Conservation (phyloP, 345 rosid genomes). For the Moricandia moricandioides region DNA sequence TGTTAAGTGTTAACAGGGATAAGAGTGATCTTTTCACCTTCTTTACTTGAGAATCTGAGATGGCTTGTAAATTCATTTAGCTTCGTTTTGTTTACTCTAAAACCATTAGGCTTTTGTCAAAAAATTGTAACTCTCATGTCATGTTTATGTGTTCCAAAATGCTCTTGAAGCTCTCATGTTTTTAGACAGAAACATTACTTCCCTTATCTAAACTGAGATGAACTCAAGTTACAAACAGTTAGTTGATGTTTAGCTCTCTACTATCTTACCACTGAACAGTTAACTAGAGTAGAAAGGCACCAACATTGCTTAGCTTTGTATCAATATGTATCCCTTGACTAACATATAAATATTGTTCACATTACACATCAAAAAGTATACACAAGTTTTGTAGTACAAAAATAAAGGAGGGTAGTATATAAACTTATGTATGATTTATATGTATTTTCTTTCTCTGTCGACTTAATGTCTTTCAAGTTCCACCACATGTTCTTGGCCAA, state of each 20-base stretch:
- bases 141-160: neutral
- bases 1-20: conserved; percentile 26
- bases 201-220: neutral
- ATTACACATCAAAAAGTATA: neutral
- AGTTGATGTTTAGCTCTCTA: conserved; percentile 3
- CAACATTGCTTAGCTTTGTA: neutral
- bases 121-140: neutral
- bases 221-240: neutral
- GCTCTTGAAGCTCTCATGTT: neutral
- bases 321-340: neutral
- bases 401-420: neutral
- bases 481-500: neutral
- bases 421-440: neutral
- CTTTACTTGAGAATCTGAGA: neutral
- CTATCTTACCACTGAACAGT: neutral
- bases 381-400: neutral
- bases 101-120: neutral
- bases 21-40: conserved; percentile 8
- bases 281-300: neutral
- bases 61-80: conserved; percentile 14
- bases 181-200: neutral
- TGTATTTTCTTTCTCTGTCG: neutral
- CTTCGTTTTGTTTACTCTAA: neutral
- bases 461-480: neutral
- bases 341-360: neutral